Conservation (phyloP, 2,329 filamentous ascomycete genomes). For the Bipolaris gigantea region DNA sequence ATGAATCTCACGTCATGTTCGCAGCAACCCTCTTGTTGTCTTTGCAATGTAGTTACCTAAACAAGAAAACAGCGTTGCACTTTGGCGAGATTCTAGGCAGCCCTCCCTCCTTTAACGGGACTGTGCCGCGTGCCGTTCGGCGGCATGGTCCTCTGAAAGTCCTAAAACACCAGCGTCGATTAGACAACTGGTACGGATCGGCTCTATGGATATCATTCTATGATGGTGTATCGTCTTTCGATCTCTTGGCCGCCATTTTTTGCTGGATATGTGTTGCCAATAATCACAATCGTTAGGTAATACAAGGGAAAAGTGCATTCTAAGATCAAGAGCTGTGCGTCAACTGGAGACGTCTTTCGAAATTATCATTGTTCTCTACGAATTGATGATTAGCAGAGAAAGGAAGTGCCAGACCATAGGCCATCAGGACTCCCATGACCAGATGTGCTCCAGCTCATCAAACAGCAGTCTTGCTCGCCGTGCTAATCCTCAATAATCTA, state of each 20-base stretch:
- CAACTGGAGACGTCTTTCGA: too few species aligned
- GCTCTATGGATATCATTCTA: background rate
- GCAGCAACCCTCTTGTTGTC: conserved; percentile 27
- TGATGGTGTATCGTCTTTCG: background rate
- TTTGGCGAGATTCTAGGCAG: background rate
- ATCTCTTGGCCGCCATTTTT: background rate
- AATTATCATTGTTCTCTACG: too few species aligned
- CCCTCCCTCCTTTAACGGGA: background rate
- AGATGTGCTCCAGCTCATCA: background rate
- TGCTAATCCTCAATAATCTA: background rate
- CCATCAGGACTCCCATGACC: too few species aligned
- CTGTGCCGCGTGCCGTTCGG: background rate
- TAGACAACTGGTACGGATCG: background rate
- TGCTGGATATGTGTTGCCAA: background rate
- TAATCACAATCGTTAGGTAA: background rate
- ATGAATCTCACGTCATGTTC: conserved; percentile 31
- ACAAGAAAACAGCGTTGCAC: background rate
- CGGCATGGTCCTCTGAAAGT: background rate
- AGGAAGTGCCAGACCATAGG: too few species aligned
- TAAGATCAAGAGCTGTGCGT: too few species aligned
- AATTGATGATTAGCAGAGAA: too few species aligned
- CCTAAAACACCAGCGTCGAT: background rate
- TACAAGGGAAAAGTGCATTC: too few species aligned
- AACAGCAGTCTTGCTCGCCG: background rate
- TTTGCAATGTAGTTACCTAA: conserved; percentile 24